phyloP scores from a whole-genome alignment of 352 stramenopile genomes.

The Pythium rishiriense region DNA sequence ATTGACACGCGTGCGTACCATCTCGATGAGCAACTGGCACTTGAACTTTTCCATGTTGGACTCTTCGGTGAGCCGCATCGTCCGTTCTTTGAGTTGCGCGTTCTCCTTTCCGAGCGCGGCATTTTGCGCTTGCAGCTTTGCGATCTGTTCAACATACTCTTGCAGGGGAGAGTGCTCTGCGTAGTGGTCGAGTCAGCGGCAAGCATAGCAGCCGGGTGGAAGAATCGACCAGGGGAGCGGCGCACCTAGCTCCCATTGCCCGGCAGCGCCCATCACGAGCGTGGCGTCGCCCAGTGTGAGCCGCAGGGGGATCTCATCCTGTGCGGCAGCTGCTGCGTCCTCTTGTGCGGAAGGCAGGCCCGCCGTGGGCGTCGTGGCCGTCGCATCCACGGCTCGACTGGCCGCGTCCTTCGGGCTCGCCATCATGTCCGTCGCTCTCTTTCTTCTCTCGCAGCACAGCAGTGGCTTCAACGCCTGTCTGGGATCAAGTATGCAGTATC shows the following conservation, averaged over 20 bases:
- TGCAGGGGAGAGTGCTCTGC: constrained; percentile 63
- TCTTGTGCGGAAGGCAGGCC: not conserved
- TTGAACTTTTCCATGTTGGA: constrained; percentile 90
- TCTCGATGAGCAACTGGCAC: constrained; percentile 84
- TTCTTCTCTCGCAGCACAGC: not conserved
- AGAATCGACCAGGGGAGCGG: no score
- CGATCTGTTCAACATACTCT: constrained; percentile 35
- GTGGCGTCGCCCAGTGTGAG: constrained; percentile 57
- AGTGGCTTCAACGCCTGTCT: constrained; percentile 2
- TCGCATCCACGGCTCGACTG: not conserved
- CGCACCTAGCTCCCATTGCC: constrained; percentile 73
- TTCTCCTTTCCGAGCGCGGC: constrained; percentile 62
- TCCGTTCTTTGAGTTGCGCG: constrained; percentile 53
- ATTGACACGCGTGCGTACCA: constrained; percentile 33
- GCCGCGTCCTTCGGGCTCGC: constrained; percentile 26
- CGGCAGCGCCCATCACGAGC: constrained; percentile 40
- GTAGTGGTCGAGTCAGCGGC: not conserved
- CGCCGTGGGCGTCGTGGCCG: not conserved
- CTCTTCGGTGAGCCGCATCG: constrained; percentile 63
- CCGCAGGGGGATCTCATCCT: constrained; percentile 56
- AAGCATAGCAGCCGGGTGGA: no score
- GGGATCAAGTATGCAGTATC: constrained; percentile 25
- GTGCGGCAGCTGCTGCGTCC: not conserved
- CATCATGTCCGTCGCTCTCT: constrained; percentile 20
- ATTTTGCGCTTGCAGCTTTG: constrained; percentile 45